Evolutionary conservation across 805 yeast species (phyloP), one percentile per base, ranked within the genome.

Genomic region (Yarrowia sp.): DNA sequence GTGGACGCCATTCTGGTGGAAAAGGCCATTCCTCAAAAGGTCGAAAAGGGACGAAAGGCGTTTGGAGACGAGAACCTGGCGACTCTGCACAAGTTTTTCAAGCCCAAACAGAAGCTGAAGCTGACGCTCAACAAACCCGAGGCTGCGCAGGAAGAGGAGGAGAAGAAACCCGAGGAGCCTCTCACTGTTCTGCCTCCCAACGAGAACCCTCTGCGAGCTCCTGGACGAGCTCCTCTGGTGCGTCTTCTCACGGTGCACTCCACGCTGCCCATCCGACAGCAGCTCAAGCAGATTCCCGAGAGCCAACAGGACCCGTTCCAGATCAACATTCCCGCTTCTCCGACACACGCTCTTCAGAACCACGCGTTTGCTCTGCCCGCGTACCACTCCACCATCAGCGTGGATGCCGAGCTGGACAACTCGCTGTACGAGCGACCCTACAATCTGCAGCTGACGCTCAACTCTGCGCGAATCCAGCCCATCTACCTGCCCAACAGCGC

Each of bases 1-100:
- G 85, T 85, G 69, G 96, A 92, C 77, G 88, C 98, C 0, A 78
- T 76, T 44, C 83, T 84, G 52, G 81, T 95, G 65, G 82, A 85
- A 69, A 81, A 81, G 38, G 55, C 55, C 46, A 47, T 61, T 10
- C 82, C 81, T 69, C 86, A 89, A 71, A 70, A 72, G 56, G 52
- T 70, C 17, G 73, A 72, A 50, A 52, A 77, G 47, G 70, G 70
- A 13, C 73, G 73, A 50, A 69, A 68, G 64, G 71, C 71, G 60
- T 67, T 53, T 33, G 53, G 71, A 52, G 47, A 39, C 36, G 55
- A 38, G 36, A 42, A 42, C 19, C 68, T 24, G 65, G 71, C 53
- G 58, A 69, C 36, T 58, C 71, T 60, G 66, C 68, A 55, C 69
- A 70, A 58, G 67, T 73, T 20, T 58, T 71, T 30, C 60, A 71